A percentile compares a stretch with the other conserved stretches of the same genome.
These are phyloP conservation scores for Pneumocystis sp. DNA, from an alignment of 1,139 yeast species.

Conservation along the genomic window DNA sequence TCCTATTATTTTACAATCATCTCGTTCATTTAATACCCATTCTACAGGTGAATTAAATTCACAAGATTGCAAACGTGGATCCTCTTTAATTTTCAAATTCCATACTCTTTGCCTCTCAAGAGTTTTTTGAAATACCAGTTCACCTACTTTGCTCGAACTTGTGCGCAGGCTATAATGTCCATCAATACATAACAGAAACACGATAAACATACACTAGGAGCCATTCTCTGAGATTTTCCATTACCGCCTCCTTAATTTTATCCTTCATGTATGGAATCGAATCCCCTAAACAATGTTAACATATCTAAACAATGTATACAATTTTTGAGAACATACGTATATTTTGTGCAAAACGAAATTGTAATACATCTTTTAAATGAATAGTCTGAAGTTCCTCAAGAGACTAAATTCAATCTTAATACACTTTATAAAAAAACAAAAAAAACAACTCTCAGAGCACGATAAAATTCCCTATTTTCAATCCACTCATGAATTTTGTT, in stretches of 20 bases:
- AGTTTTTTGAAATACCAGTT: conserved; percentile 40
- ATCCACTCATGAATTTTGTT: conserved; percentile 75
- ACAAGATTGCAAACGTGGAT: conserved; percentile 39
- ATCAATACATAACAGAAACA: background rate
- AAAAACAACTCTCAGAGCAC: conserved; percentile 37
- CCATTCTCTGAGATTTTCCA: conserved; percentile 59
- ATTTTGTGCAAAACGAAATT: conserved; percentile 55
- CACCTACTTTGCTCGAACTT: conserved; percentile 47
- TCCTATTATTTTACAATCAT: conserved; percentile 12
- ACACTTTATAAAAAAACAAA: background rate
- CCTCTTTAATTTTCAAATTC: conserved; percentile 31
- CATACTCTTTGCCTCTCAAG: conserved; percentile 43
- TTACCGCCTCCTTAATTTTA: conserved; percentile 65
- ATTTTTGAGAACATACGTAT: background rate
- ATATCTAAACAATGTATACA: background rate
- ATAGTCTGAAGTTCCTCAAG: conserved; percentile 58
- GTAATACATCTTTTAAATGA: conserved; percentile 53
- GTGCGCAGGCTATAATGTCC: conserved; percentile 33
- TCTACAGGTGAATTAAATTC: conserved; percentile 81
- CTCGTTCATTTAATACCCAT: conserved; percentile 37
- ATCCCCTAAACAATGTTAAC: conserved; percentile 26
- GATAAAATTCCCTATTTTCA: conserved; percentile 59
- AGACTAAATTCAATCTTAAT: conserved; percentile 21
- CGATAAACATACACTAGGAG: conserved; percentile 25
- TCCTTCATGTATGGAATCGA: conserved; percentile 66